These are phyloP conservation scores for Sextonia rubra DNA, from an alignment of 164 flowering plant species.

Conservation along the genomic window DNA sequence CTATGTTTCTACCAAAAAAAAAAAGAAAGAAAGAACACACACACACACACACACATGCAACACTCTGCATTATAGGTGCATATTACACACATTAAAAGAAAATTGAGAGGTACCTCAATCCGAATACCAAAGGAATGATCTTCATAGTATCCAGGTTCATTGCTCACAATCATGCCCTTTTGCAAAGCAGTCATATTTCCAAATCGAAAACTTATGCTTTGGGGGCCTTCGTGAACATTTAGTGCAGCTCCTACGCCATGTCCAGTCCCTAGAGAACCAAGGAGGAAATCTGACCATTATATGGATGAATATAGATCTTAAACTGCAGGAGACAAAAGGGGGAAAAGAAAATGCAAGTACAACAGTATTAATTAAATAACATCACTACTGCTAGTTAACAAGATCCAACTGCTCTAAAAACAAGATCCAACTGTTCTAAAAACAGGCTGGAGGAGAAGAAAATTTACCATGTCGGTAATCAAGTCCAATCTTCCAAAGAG, in stretches of 20 bases:
- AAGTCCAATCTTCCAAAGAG: conserved; percentile 93
- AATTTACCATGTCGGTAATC: conserved; percentile 94
- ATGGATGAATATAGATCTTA: neutral
- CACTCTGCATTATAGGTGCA: no score
- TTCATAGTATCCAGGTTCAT: conserved; percentile 98
- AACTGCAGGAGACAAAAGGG: no score
- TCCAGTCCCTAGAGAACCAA: conserved; percentile 64
- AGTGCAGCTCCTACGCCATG: conserved; percentile 99
- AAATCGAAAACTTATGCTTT: conserved; percentile 88
- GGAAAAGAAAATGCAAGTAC: neutral
- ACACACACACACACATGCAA: no score
- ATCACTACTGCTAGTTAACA: no score
- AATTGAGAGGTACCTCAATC: conserved; percentile 59
- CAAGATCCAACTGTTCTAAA: neutral
- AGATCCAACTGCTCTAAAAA: neutral
- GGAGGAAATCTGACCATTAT: neutral
- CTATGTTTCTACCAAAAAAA: no score
- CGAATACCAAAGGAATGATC: conserved; percentile 93
- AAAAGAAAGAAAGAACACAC: no score
- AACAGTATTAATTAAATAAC: neutral
- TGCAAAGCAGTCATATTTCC: conserved; percentile 79
- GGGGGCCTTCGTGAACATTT: conserved; percentile 99
- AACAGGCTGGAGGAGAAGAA: no score
- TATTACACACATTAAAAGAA: no score
- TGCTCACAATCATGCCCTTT: conserved; percentile 91